Percentiles rank a stretch among this genome's conserved stretches.
Evolutionary conservation across 2,329 filamentous ascomycete genomes (phyloP).

Genomic region (Aspergillus niger): DNA sequence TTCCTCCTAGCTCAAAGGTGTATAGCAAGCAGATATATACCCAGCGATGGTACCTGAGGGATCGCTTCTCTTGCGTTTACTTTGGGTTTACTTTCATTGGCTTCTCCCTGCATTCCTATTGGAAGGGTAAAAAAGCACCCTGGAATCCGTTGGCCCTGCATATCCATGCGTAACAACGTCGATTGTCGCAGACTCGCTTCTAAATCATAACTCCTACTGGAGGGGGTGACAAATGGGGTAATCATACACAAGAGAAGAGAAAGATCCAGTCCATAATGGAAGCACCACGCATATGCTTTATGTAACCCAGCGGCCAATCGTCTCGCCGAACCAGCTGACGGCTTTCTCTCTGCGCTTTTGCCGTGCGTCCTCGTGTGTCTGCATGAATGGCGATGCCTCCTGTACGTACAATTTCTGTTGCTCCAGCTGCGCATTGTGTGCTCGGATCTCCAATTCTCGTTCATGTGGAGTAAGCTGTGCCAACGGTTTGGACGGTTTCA

Average conservation of each 20-base stretch:
- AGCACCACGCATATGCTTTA: constrained; percentile 19
- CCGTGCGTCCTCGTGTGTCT: constrained; percentile 40
- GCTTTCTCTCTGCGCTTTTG: constrained; percentile 42
- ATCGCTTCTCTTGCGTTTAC: background rate
- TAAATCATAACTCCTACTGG: constrained; percentile 6
- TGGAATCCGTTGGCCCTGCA: background rate
- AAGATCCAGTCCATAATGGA: constrained; percentile 5
- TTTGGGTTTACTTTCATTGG: background rate
- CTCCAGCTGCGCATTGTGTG: constrained; percentile 40
- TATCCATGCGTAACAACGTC: constrained; percentile 5
- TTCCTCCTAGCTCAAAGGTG: no score
- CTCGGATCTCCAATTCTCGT: constrained; percentile 47
- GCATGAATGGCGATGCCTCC: constrained; percentile 40
- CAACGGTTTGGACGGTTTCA: constrained; percentile 41
- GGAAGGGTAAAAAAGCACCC: background rate
- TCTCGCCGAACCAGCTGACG: constrained; percentile 47
- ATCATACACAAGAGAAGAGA: constrained; percentile 18
- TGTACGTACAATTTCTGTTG: constrained; percentile 41
- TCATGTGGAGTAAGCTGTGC: constrained; percentile 49
- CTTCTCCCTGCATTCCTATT: background rate
- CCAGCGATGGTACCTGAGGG: background rate
- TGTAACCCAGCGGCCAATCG: constrained; percentile 45
- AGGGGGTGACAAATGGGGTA: background rate
- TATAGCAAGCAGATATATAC: background rate
- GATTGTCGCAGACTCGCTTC: constrained; percentile 10